Conservation (phyloP, 768 basidiomycete genomes). For the Xerocomus potaroensis region DNA sequence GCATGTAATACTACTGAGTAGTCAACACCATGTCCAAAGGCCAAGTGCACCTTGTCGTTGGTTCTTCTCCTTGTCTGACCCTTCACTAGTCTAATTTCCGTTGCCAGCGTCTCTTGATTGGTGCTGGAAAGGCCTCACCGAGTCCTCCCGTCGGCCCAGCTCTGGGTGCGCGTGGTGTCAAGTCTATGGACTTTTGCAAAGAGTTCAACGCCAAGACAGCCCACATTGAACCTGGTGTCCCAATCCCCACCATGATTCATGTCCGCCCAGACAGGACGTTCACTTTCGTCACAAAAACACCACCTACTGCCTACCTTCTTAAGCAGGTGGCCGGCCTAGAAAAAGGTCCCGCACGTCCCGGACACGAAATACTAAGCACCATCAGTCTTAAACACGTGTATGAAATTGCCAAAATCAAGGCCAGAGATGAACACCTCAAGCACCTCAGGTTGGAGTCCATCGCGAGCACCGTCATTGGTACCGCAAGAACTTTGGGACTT, state of each 20-base stretch:
- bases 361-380: slow-evolving; percentile 73
- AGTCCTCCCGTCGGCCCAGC: slow-evolving; percentile 97
- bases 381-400: slow-evolving; percentile 96
- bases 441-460: slow-evolving; percentile 85
- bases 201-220: slow-evolving; percentile 99
- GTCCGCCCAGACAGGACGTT: slow-evolving; percentile 95
- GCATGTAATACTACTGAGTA: too few relatives aligned
- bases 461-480: slow-evolving; percentile 83
- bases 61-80: slow-evolving; percentile 27
- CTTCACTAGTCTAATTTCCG: slow-evolving; percentile 10
- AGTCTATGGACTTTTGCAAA: slow-evolving; percentile 99
- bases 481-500: slow-evolving; percentile 84
- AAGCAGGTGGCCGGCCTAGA: slow-evolving; percentile 88
- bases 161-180: slow-evolving; percentile 95
- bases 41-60: slow-evolving; percentile 72
- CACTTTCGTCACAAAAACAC: slow-evolving; percentile 88
- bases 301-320: slow-evolving; percentile 84
- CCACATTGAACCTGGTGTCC: slow-evolving; percentile 78
- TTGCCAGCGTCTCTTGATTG: slow-evolving; percentile 73
- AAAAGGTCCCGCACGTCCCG: slow-evolving; percentile 82
- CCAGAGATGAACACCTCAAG: slow-evolving; percentile 83
- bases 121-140: slow-evolving; percentile 93
- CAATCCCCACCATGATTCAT: slow-evolving; percentile 88
- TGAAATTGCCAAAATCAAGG: slow-evolving; percentile 98
- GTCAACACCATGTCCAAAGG: slow-evolving; percentile 62